These are phyloP conservation scores for Grifola frondosa DNA, from an alignment of 1,284 basidiomycete species.

Conservation along the genomic window DNA sequence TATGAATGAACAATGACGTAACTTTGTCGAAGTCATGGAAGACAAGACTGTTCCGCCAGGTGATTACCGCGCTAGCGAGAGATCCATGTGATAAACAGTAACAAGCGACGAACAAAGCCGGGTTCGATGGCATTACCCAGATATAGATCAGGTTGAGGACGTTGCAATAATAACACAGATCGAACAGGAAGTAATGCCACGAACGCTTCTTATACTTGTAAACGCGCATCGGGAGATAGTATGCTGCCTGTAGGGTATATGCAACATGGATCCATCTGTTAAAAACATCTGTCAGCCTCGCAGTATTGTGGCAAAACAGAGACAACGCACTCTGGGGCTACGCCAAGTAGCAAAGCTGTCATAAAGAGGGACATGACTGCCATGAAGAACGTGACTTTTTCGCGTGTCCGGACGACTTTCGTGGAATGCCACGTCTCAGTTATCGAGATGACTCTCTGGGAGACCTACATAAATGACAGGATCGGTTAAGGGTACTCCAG, in stretches of 20 bases:
- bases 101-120: conserved; percentile 79
- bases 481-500: conserved; percentile 2
- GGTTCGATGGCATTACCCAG: conserved; percentile 77
- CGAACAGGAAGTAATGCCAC: conserved; percentile 95
- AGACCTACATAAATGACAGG: conserved; percentile 51
- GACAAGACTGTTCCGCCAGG: conserved; percentile 95
- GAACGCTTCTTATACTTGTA: conserved; percentile 85
- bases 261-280: conserved; percentile 73
- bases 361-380: conserved; percentile 87
- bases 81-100: conserved; percentile 88
- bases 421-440: conserved; percentile 84
- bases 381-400: conserved; percentile 89
- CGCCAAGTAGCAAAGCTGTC: conserved; percentile 80
- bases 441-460: conserved; percentile 69
- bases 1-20: conserved; percentile 87
- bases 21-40: conserved; percentile 95
- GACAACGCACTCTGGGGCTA: conserved; percentile 74
- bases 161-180: conserved; percentile 88
- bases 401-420: conserved; percentile 87
- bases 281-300: conserved; percentile 3
- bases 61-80: conserved; percentile 90
- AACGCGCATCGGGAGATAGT: conserved; percentile 78
- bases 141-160: conserved; percentile 88
- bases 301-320: conserved; percentile 22
- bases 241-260: conserved; percentile 73